Evolutionary conservation across 2,329 filamentous ascomycete species (phyloP).

Genomic region (Plectosphaerella sp.): DNA sequence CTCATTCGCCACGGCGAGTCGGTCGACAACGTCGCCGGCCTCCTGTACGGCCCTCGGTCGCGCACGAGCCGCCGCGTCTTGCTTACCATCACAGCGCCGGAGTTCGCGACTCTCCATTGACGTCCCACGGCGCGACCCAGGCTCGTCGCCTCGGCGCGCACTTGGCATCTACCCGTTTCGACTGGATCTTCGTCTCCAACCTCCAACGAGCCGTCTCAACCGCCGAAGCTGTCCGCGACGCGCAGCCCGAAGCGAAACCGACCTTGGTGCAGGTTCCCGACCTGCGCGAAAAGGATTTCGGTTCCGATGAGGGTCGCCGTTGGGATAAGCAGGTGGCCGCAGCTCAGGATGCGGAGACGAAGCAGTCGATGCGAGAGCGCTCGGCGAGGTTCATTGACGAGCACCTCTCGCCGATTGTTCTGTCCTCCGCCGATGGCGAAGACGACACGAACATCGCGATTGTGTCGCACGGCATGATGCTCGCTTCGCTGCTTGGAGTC

Average conservation of each 20-base stretch:
- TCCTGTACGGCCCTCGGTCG: constrained; percentile 52
- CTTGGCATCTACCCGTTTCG: constrained; percentile 35
- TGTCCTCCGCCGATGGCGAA: constrained; percentile 12
- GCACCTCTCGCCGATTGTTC: constrained; percentile 53
- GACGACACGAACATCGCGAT: constrained; percentile 45
- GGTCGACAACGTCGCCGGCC: constrained; percentile 77
- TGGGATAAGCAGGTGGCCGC: constrained; percentile 29
- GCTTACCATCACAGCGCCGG: constrained; percentile 53
- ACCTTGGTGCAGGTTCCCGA: constrained; percentile 29
- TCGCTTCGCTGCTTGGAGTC: constrained; percentile 65
- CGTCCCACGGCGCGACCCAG: constrained; percentile 77
- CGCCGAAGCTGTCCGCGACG: constrained; percentile 59
- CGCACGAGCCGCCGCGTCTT: no score
- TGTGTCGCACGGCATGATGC: constrained; percentile 79
- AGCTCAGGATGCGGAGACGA: constrained; percentile 55
- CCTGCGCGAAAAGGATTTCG: constrained; percentile 72
- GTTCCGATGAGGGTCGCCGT: constrained; percentile 62
- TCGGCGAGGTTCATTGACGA: constrained; percentile 62
- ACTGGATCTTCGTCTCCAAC: constrained; percentile 67
- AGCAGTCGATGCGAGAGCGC: constrained; percentile 60
- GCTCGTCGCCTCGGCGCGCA: constrained; percentile 65
- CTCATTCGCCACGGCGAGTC: constrained; percentile 87
- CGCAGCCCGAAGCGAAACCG: constrained; percentile 32
- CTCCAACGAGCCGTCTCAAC: constrained; percentile 70
- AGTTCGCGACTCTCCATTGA: constrained; percentile 73